A percentile compares a stretch with the other conserved stretches of the same genome.
phyloP scores from a whole-genome alignment of 305 asterid genomes.

The Fraxinus floribunda region DNA sequence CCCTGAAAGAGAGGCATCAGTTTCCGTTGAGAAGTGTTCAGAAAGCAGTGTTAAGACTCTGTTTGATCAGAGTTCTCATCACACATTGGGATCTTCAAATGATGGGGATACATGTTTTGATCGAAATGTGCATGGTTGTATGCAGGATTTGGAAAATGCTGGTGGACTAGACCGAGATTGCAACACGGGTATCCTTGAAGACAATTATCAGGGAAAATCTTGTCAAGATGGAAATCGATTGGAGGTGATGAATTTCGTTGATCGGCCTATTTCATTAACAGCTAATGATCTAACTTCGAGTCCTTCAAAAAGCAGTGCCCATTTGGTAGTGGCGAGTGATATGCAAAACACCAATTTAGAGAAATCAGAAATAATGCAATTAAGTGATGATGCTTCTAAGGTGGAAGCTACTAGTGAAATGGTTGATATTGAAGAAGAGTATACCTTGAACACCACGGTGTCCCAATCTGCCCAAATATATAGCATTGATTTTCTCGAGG shows the following conservation, averaged over 20 bases:
- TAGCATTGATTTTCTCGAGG: constrained; percentile 54
- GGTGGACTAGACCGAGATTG: constrained; percentile 9
- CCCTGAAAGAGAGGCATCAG: constrained; percentile 25
- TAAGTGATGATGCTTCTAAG: constrained; percentile 26
- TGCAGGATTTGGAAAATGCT: constrained; percentile 9
- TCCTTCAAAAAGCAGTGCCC: constrained; percentile 26
- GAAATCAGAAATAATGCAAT: constrained; percentile 26
- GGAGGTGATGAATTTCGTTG: constrained; percentile 13
- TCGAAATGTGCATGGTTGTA: constrained; percentile 17
- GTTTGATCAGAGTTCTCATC: constrained; percentile 18
- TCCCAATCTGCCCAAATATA: constrained; percentile 58
- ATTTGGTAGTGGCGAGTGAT: constrained; percentile 29
- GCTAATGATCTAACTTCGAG: constrained; percentile 20
- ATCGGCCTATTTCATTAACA: constrained; percentile 2
- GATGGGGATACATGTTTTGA: constrained; percentile 14
- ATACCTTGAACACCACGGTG: constrained; percentile 37
- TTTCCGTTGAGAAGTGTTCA: constrained; percentile 16
- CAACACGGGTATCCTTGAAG: constrained; percentile 14
- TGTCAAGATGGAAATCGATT: constrained; percentile 5
- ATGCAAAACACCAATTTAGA: constrained; percentile 25
- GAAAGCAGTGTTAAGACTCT: constrained; percentile 28
- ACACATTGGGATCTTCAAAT: constrained; percentile 13
- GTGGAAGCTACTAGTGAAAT: constrained; percentile 29
- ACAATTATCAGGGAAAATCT: constrained; percentile 24
- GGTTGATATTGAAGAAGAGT: constrained; percentile 33